phyloP scores from a whole-genome alignment of 2,329 filamentous ascomycete species.

The Aureobasidium sp. region DNA sequence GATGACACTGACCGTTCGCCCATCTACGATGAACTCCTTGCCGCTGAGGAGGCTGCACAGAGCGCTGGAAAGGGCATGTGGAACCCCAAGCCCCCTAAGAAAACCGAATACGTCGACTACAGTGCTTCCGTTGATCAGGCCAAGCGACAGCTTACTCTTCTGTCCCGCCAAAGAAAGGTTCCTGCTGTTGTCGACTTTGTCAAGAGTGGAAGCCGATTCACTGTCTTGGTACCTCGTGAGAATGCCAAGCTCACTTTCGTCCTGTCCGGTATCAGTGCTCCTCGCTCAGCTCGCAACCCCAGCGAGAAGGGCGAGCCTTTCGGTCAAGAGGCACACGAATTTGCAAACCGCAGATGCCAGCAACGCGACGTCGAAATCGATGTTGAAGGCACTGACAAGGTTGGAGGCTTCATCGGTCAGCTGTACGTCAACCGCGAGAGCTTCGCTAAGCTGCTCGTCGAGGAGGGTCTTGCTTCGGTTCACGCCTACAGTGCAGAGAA shows the following conservation, averaged over 20 bases:
- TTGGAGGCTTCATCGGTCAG: slow-evolving; percentile 93
- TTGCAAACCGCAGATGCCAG: slow-evolving; percentile 79
- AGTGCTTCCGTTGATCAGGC: slow-evolving; percentile 92
- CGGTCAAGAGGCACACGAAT: slow-evolving; percentile 86
- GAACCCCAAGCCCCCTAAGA: slow-evolving; percentile 79
- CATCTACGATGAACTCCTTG: slow-evolving; percentile 83
- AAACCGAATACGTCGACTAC: slow-evolving; percentile 76
- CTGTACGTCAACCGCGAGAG: slow-evolving; percentile 92
- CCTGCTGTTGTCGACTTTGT: slow-evolving; percentile 94
- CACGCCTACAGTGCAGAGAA: slow-evolving; percentile 95
- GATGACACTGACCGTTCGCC: slow-evolving; percentile 90
- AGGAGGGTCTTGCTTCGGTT: slow-evolving; percentile 87
- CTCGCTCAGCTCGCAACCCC: slow-evolving; percentile 72
- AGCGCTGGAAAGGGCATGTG: slow-evolving; percentile 90
- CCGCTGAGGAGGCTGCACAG: slow-evolving; percentile 73
- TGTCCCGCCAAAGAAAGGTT: slow-evolving; percentile 86
- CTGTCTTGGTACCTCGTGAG: slow-evolving; percentile 82
- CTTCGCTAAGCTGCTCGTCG: slow-evolving; percentile 85
- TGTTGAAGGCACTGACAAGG: slow-evolving; percentile 89
- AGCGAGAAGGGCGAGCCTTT: slow-evolving; percentile 85
- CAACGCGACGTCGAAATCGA: slow-evolving; percentile 96
- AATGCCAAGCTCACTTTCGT: slow-evolving; percentile 93
- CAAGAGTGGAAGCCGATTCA: slow-evolving; percentile 94
- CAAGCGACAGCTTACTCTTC: slow-evolving; percentile 80
- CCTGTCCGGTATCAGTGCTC: slow-evolving; percentile 83